Base-by-base conservation (phyloP, 2,329 filamentous ascomycete species). In the Westerdykella ornata region DNA sequence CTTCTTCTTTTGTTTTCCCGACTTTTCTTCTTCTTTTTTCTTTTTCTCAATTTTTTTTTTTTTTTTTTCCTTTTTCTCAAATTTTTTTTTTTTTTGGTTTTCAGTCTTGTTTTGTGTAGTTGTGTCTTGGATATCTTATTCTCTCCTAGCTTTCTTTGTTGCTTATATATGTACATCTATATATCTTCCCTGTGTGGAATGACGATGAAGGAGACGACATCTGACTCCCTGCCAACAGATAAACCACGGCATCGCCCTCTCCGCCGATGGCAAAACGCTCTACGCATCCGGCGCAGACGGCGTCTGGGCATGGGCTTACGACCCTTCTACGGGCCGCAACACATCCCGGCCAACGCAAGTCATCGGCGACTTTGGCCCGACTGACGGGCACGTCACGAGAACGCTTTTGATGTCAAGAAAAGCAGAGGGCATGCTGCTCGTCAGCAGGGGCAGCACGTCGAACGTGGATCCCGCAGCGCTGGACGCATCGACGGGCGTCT, bases 231-330 rank as follows among this genome's bases (percentile, higher is more conserved):
- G n/a, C n/a, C n/a, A n/a, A 16, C 42, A 68, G 56, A 52, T 73
- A 20, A 78, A 77, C 45, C 74, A 77, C 51, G 74, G 74, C 20
- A 70, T 77, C 35, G 68, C 67, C 15, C 51, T 75, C 13, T 73
- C 71, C 11, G 41, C 54, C n/a, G 68, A 76, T 60, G 72, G 73
- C 13, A 66, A 50, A 11, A 74, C 68, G 3, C 66, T 77, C 8
- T 76, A 74, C 49, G 73, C 70, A 13, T 85, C 82, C 0, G 75
- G 73, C 2, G 57, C 71, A 5, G 69, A 75, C 36, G 68, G 71
- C n/a, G 80, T 84, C 26, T 82, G 72, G 55, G 68, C 76, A 2
- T 88, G 81, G 78, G 59, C 70, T 19, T 88, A 88, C 58, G 72
- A 84, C 56, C 65, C 76, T n/a, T 56, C 61, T 2, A 63, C 69